Base-by-base conservation (phyloP, 2,329 filamentous ascomycete species). In the Aspergillus carbonarius region DNA sequence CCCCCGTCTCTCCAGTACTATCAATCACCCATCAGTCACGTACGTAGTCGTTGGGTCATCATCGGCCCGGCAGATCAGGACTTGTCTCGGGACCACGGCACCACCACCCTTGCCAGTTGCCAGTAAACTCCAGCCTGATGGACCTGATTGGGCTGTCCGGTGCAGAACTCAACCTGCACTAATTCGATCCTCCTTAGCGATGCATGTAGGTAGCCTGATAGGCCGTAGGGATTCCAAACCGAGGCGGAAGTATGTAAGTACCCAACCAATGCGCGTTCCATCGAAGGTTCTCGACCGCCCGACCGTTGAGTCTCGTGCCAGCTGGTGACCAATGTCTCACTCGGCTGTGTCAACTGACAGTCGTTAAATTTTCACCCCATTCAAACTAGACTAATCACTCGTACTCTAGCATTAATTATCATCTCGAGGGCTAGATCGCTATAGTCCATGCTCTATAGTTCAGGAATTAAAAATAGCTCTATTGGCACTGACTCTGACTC, bases 1-100 rank as follows among this genome's bases (percentile, higher is more conserved):
- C 13, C 10, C 32, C 8, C 3, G 4, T 34, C 32, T 40, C 17
- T 40, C 37, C 18, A 42, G 39, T 20, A 13, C 15, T 17, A 5
- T 4, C 17, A n/a, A n/a, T n/a, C n/a, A n/a, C n/a, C n/a, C n/a
- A 23, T 10, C 15, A 37, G 18, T 51, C 17, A 23, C 34, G 12
- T 40, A 51, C 34, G 49, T 40, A 51, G 49, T 51, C 49, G 30
- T 51, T 60, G 54, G 58, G 49, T 60, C 58, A 51, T 60, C 58
- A 51, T 59, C 60, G 60, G 60, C 42, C 58, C 60, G 60, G 60
- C 40, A 47, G 60, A 62, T 62, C 60, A 60, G 47, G 39, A 44
- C 34, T 30, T 53, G 35, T 50, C 30, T 54, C 57, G 57, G 60
- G 35, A 58, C 39, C 52, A 53, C 54, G 57, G 60, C 57, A 59